A percentile compares a stretch with the other conserved stretches of the same genome.
phyloP scores from a whole-genome alignment of 805 yeast species.

The Candida awuae region DNA sequence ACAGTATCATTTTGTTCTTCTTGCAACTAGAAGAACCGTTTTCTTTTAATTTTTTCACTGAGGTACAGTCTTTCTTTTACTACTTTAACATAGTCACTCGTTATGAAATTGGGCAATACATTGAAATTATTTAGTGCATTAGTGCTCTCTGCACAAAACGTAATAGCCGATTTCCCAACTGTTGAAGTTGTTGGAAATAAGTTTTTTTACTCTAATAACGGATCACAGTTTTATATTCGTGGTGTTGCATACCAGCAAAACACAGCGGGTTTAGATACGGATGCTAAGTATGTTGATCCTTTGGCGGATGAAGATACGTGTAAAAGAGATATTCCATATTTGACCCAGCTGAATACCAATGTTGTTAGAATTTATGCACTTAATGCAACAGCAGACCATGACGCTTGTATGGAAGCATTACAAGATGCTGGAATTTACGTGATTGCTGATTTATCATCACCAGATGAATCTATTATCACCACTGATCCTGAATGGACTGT shows the following conservation, averaged over 20 bases:
- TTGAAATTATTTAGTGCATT: slow-evolving; percentile 14
- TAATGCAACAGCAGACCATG: slow-evolving; percentile 64
- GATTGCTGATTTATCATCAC: slow-evolving; percentile 84
- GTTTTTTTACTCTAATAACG: slow-evolving; percentile 64
- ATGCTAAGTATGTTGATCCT: slow-evolving; percentile 54
- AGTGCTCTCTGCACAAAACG: slow-evolving; percentile 13
- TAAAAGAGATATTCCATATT: slow-evolving; percentile 74
- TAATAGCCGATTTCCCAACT: slow-evolving; percentile 31
- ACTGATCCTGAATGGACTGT: slow-evolving; percentile 72
- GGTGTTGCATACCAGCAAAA: slow-evolving; percentile 86
- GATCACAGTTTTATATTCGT: slow-evolving; percentile 76
- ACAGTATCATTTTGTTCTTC: slow-evolving; percentile 2
- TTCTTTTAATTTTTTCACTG: too few relatives aligned
- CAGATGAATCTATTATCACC: slow-evolving; percentile 69
- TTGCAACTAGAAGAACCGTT: too few relatives aligned
- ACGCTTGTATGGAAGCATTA: slow-evolving; percentile 65
- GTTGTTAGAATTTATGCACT: slow-evolving; percentile 82
- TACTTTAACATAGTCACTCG: neutral
- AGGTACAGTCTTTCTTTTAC: neutral
- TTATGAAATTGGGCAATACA: slow-evolving; percentile 10
- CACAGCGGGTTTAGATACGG: slow-evolving; percentile 34
- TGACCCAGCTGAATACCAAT: slow-evolving; percentile 61
- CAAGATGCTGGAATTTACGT: slow-evolving; percentile 87
- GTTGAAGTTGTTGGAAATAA: slow-evolving; percentile 65
- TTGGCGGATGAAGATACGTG: slow-evolving; percentile 64